A percentile compares a stretch with the other conserved stretches of the same genome.
These are phyloP conservation scores for Tylopilus sp. DNA, from an alignment of 768 basidiomycete species.

Conservation along the genomic window DNA sequence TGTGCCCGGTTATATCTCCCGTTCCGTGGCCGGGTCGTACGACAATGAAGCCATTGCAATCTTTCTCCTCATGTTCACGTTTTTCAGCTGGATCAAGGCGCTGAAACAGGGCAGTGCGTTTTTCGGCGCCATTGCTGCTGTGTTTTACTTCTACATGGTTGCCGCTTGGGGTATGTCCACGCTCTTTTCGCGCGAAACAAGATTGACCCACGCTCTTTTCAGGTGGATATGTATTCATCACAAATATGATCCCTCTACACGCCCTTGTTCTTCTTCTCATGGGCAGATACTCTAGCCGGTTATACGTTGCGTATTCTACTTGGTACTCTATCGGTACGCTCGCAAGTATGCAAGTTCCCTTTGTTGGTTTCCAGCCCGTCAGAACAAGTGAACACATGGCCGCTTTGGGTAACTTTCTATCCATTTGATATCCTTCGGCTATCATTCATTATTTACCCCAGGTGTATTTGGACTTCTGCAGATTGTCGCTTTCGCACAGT, in stretches of 20 bases:
- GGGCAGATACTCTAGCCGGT: slow-evolving; percentile 88
- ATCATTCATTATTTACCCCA: slow-evolving; percentile 30
- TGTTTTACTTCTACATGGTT: slow-evolving; percentile 99
- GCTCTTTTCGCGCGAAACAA: not conserved
- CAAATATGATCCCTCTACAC: slow-evolving; percentile 99
- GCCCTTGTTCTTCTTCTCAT: slow-evolving; percentile 92
- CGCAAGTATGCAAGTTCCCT: slow-evolving; percentile 98
- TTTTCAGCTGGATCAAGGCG: slow-evolving; percentile 96
- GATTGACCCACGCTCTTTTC: slow-evolving; percentile 10
- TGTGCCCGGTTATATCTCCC: slow-evolving; percentile 96
- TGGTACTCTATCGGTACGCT: slow-evolving; percentile 99
- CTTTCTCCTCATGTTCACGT: slow-evolving; percentile 99
- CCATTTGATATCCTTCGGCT: not conserved
- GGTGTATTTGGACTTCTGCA: slow-evolving; percentile 96
- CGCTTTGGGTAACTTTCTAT: slow-evolving; percentile 66
- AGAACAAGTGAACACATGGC: slow-evolving; percentile 98
- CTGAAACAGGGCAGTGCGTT: slow-evolving; percentile 91
- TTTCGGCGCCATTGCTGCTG: slow-evolving; percentile 83
- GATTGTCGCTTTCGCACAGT: slow-evolving; percentile 89
- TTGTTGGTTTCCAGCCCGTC: slow-evolving; percentile 99
- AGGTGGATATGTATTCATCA: slow-evolving; percentile 99
- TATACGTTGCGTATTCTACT: slow-evolving; percentile 93
- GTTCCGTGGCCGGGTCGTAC: slow-evolving; percentile 98
- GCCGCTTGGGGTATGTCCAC: slow-evolving; percentile 87
- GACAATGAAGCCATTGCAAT: slow-evolving; percentile 99